phyloP scores from a whole-genome alignment of 441 rosid species.

The Pelargonium cotyledonis region DNA sequence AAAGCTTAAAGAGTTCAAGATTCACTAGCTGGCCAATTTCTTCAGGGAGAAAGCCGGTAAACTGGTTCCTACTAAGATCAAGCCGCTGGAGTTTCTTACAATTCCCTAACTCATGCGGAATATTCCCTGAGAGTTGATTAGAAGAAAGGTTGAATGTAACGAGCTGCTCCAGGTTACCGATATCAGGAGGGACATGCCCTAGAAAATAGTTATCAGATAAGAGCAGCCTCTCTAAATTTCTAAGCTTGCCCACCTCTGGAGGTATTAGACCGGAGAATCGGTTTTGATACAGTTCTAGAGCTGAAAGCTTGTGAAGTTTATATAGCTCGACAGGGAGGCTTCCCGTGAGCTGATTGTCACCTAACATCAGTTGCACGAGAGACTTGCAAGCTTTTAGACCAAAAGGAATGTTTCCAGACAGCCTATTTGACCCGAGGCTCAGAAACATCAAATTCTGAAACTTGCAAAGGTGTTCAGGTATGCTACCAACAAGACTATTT shows the following conservation, averaged over 20 bases:
- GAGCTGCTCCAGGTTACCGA: conserved; percentile 64
- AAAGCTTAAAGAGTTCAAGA: conserved; percentile 72
- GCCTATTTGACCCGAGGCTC: conserved; percentile 62
- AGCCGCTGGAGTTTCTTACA: conserved; percentile 91
- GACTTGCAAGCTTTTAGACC: conserved; percentile 58
- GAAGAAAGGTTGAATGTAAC: conserved; percentile 83
- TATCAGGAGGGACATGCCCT: conserved; percentile 58
- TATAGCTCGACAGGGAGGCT: conserved; percentile 79
- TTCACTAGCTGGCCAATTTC: conserved; percentile 74
- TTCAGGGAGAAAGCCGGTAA: conserved; percentile 50
- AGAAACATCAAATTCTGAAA: conserved; percentile 55
- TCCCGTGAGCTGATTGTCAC: conserved; percentile 67
- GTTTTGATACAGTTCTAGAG: conserved; percentile 84
- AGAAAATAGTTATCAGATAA: conserved; percentile 68
- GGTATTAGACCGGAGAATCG: conserved; percentile 74
- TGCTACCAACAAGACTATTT: conserved; percentile 61
- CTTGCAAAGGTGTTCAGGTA: conserved; percentile 71
- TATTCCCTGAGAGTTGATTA: conserved; percentile 56
- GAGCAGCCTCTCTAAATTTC: conserved; percentile 76
- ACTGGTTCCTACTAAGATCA: conserved; percentile 73
- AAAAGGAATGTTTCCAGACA: conserved; percentile 63
- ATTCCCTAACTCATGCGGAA: conserved; percentile 62
- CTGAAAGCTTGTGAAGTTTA: conserved; percentile 68
- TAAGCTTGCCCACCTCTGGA: conserved; percentile 53
- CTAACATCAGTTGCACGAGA: conserved; percentile 62